phyloP scores from a whole-genome alignment of 345 rosid species.

The Rhodamnia argentea region DNA sequence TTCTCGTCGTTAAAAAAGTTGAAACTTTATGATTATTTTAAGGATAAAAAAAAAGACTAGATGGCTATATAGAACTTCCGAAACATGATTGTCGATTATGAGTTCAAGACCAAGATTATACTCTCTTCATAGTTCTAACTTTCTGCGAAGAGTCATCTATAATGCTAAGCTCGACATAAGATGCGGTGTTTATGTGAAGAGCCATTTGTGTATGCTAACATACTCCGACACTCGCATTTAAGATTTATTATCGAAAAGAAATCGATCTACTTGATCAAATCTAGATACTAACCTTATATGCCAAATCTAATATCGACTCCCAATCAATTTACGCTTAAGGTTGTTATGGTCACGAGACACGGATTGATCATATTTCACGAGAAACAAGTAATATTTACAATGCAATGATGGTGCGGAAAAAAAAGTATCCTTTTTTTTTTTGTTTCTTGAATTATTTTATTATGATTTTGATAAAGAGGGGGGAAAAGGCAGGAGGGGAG shows the following conservation, averaged over 20 bases:
- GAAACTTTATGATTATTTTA: background rate
- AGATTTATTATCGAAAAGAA: background rate
- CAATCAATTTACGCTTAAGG: background rate
- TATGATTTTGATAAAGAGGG: background rate
- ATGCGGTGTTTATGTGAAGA: too few species aligned
- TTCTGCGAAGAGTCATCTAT: background rate
- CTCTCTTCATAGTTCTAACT: background rate
- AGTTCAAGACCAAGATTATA: background rate
- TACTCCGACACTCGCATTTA: background rate
- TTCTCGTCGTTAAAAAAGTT: fast-evolving
- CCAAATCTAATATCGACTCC: background rate
- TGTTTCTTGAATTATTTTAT: background rate
- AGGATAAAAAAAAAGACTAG: background rate
- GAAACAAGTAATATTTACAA: background rate
- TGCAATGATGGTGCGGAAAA: fast-evolving
- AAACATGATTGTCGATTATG: background rate
- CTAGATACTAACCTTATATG: fast-evolving
- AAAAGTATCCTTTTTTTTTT: too few species aligned
- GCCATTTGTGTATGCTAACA: too few species aligned
- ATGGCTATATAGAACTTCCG: background rate
- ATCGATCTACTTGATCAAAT: background rate
- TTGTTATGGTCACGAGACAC: fast-evolving
- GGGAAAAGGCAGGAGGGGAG: background rate
- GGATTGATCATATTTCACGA: background rate
- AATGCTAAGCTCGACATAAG: background rate